Evolutionary conservation across 2,329 filamentous ascomycete species (phyloP).

Genomic region (Phaeophleospora eucalypticola): DNA sequence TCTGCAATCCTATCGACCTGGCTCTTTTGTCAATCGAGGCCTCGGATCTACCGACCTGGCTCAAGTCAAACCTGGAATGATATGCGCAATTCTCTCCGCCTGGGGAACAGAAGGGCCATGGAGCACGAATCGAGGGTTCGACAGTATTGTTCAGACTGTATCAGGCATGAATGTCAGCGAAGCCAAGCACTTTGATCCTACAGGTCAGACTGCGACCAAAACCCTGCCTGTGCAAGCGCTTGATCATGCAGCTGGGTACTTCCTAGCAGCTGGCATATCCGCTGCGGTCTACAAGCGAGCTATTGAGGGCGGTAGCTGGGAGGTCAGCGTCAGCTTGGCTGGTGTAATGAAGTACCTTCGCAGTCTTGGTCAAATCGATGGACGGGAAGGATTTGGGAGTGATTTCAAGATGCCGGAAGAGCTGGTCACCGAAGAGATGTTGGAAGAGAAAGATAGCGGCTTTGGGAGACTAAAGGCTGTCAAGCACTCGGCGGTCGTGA

Average conservation of each 20-base stretch:
- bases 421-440: constrained; percentile 10
- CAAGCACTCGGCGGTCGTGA: constrained; percentile 46
- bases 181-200: constrained; percentile 41
- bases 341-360: constrained; percentile 55
- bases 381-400: constrained; percentile 42
- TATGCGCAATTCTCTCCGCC: constrained; percentile 52
- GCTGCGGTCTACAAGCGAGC: constrained; percentile 50
- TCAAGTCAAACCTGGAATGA: constrained; percentile 41
- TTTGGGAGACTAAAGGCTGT: constrained; percentile 49
- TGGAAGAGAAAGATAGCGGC: constrained; percentile 43
- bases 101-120: constrained; percentile 50
- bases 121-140: constrained; percentile 49
- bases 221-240: constrained; percentile 52
- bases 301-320: constrained; percentile 45
- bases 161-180: constrained; percentile 55
- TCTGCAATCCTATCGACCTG: constrained; percentile 47
- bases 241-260: constrained; percentile 54
- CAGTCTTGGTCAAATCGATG: constrained; percentile 51
- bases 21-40: constrained; percentile 44
- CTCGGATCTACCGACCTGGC: constrained; percentile 39
- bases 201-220: constrained; percentile 36
- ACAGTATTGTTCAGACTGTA: constrained; percentile 54
- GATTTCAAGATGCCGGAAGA: constrained; percentile 23
- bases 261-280: constrained; percentile 52
- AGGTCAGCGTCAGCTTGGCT: constrained; percentile 54